Evolutionary conservation across 1,139 yeast species (phyloP).

Genomic region (Komagataea norvegica): DNA sequence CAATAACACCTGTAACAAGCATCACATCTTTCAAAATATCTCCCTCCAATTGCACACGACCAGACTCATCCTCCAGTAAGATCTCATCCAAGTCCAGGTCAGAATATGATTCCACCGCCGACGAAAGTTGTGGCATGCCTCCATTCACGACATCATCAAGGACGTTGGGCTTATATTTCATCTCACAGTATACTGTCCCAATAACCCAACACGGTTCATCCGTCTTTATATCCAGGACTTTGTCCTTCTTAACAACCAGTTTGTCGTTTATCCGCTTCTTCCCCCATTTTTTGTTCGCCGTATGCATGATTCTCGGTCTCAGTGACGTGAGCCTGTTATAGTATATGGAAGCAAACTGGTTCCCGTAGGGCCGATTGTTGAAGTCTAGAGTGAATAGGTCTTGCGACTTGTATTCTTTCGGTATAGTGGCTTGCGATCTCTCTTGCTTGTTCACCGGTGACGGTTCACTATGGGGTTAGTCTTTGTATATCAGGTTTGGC

Average conservation of each 20-base stretch:
- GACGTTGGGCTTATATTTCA: conserved; percentile 80
- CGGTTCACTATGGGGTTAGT: background rate
- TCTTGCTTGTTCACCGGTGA: background rate
- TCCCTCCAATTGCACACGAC: conserved; percentile 74
- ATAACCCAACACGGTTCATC: conserved; percentile 80
- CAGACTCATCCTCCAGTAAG: conserved; percentile 90
- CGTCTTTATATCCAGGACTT: conserved; percentile 71
- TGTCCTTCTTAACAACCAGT: conserved; percentile 40
- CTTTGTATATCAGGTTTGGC: background rate
- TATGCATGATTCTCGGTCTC: conserved; percentile 48
- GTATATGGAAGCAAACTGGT: conserved; percentile 75
- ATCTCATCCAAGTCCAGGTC: conserved; percentile 55
- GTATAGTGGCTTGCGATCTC: conserved; percentile 4
- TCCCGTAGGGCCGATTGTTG: conserved; percentile 48
- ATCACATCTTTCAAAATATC: conserved; percentile 44
- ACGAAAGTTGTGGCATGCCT: conserved; percentile 27
- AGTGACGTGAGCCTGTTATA: conserved; percentile 55
- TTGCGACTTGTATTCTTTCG: conserved; percentile 19
- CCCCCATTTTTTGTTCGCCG: conserved; percentile 48
- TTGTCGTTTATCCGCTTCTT: conserved; percentile 42
- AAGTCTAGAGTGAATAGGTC: conserved; percentile 27
- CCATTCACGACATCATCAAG: conserved; percentile 67
- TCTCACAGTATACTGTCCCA: conserved; percentile 83
- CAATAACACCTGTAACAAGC: conserved; percentile 82
- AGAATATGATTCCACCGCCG: conserved; percentile 36